phyloP scores from a whole-genome alignment of 2,329 filamentous ascomycete species.

The Fusarium sp. region DNA sequence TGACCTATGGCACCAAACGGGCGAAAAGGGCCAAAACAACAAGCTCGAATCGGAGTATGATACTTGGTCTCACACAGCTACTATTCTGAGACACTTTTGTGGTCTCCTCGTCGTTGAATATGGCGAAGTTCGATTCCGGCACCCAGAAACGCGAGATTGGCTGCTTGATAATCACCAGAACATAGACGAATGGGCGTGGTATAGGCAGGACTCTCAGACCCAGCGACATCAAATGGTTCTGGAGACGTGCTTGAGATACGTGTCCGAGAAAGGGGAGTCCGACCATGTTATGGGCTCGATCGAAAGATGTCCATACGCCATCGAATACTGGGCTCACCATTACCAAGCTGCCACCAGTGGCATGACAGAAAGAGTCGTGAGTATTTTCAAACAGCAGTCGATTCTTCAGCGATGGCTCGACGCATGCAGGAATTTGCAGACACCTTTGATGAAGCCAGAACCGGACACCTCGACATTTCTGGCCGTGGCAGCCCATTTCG shows the following conservation, averaged over 20 bases:
- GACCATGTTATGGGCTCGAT: not conserved
- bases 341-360: too few relatives aligned
- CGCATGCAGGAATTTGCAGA: too few relatives aligned
- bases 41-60: not conserved
- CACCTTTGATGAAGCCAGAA: too few relatives aligned
- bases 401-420: too few relatives aligned
- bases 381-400: too few relatives aligned
- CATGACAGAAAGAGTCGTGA: too few relatives aligned
- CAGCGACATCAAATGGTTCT: not conserved
- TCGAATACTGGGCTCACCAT: too few relatives aligned
- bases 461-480: too few relatives aligned
- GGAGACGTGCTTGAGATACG: not conserved
- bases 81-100: not conserved
- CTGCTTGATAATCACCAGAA: not conserved
- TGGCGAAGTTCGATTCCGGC: conserved; percentile 10
- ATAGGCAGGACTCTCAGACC: not conserved
- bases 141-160: conserved; percentile 1
- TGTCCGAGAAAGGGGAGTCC: not conserved
- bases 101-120: not conserved
- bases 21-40: not conserved
- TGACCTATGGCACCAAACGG: not conserved
- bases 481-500: too few relatives aligned
- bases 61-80: not conserved
- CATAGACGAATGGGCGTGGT: not conserved
- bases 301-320: too few relatives aligned